Evolutionary conservation across 106 monocot genomes (phyloP).

Genomic region (Allium fistulosum): DNA sequence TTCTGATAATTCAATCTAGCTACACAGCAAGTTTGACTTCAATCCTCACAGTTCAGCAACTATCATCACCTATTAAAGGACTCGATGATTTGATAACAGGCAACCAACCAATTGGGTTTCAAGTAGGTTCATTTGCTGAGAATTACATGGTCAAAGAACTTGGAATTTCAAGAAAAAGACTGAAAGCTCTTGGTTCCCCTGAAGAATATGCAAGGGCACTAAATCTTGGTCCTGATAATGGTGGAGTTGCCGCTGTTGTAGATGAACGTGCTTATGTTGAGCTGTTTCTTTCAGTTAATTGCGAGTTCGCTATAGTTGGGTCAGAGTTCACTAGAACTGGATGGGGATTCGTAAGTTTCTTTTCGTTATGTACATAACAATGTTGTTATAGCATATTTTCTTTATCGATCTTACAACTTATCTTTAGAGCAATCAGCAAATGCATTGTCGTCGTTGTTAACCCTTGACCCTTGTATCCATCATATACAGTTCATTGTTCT

Average conservation of each 20-base stretch:
- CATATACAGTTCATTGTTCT: background rate
- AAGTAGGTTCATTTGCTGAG: conserved; percentile 70
- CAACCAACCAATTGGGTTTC: conserved; percentile 69
- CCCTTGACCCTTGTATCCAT: background rate
- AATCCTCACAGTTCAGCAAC: conserved; percentile 53
- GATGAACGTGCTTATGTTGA: conserved; percentile 75
- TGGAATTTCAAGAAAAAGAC: conserved; percentile 47
- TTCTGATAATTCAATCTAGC: conserved; percentile 60
- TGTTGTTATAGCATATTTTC: too few relatives aligned
- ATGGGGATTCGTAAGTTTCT: conserved; percentile 86
- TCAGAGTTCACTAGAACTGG: conserved; percentile 77
- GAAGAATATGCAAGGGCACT: conserved; percentile 48
- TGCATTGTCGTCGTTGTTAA: too few relatives aligned
- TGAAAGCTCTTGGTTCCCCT: conserved; percentile 36
- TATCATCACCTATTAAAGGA: conserved; percentile 50
- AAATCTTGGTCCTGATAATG: conserved; percentile 62
- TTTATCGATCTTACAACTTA: too few relatives aligned
- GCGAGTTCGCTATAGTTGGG: conserved; percentile 50
- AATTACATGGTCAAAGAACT: conserved; percentile 64
- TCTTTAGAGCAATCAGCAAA: too few relatives aligned
- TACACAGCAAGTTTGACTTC: conserved; percentile 75
- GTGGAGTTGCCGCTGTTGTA: conserved; percentile 72
- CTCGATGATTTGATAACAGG: conserved; percentile 51
- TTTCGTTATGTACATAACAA: background rate
- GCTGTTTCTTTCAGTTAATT: conserved; percentile 48